Evolutionary conservation across 345 rosid species (phyloP).

Genomic region (Lepidium sativum): DNA sequence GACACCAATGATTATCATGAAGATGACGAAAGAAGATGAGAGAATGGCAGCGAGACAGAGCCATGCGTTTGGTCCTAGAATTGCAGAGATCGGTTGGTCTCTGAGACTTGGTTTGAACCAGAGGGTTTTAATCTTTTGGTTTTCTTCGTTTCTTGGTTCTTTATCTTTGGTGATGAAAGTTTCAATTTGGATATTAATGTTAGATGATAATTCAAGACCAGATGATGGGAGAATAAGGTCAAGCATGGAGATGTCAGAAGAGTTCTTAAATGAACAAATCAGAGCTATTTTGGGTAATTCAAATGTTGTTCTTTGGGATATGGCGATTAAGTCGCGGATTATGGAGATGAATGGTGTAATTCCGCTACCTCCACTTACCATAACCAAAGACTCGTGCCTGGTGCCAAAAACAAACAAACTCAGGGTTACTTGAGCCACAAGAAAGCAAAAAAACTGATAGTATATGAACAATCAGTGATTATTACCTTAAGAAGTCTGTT

Average conservation of each 20-base stretch:
- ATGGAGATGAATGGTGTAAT: slow-evolving; percentile 78
- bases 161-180: slow-evolving; percentile 70
- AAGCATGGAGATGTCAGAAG: slow-evolving; percentile 57
- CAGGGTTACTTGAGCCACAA: neutral
- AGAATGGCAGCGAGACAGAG: slow-evolving; percentile 64
- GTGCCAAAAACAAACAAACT: neutral
- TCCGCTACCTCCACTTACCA: slow-evolving; percentile 91
- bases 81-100: slow-evolving; percentile 44
- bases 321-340: slow-evolving; percentile 45
- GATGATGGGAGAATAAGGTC: slow-evolving; percentile 48
- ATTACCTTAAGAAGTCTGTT: slow-evolving; percentile 55
- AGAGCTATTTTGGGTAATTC: slow-evolving; percentile 43
- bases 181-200: slow-evolving; percentile 39
- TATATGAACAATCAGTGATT: neutral
- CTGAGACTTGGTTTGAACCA: slow-evolving; percentile 45
- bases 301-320: slow-evolving; percentile 3
- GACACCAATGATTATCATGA: slow-evolving; percentile 48
- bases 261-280: slow-evolving; percentile 43
- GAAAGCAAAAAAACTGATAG: neutral
- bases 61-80: slow-evolving; percentile 66
- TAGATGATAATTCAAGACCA: slow-evolving; percentile 26
- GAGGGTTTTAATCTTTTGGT: slow-evolving; percentile 22
- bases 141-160: slow-evolving; percentile 15
- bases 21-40: slow-evolving; percentile 46
- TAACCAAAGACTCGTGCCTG: slow-evolving; percentile 63